phyloP scores from a whole-genome alignment of 1,284 basidiomycete genomes.

The Ustilago lituana region DNA sequence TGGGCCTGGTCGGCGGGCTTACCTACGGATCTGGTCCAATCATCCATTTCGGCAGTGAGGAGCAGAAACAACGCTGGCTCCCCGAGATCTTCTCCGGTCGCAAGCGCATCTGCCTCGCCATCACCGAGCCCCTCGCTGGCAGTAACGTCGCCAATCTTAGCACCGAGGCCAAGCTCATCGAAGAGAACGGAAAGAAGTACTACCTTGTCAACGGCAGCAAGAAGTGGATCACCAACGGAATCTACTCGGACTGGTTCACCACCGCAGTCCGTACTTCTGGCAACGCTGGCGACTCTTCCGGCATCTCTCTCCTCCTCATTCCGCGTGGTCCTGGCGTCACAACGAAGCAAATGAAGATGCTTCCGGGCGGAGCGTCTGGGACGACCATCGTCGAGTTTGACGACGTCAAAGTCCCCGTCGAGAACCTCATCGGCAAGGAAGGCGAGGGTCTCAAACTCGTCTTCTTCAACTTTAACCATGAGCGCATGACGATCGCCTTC shows the following conservation, averaged over 20 bases:
- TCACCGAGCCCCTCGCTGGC: slow-evolving; percentile 64
- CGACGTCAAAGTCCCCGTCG: slow-evolving; percentile 63
- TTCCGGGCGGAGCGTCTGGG: slow-evolving; percentile 61
- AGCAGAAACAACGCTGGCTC: slow-evolving; percentile 50
- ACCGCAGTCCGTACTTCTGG: slow-evolving; percentile 68
- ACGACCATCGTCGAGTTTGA: slow-evolving; percentile 68
- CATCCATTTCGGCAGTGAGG: slow-evolving; percentile 53
- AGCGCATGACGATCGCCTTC: slow-evolving; percentile 53
- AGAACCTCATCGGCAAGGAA: slow-evolving; percentile 66
- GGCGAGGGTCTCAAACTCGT: slow-evolving; percentile 53
- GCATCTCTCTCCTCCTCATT: slow-evolving; percentile 67
- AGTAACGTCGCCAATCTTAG: slow-evolving; percentile 67
- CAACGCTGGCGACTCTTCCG: slow-evolving; percentile 65
- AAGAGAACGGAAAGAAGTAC: slow-evolving; percentile 61
- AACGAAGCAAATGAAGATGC: slow-evolving; percentile 65
- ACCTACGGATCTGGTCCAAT: slow-evolving; percentile 47
- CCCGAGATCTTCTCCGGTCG: slow-evolving; percentile 53
- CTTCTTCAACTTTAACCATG: slow-evolving; percentile 54
- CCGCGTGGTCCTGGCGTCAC: slow-evolving; percentile 50
- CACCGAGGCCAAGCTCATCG: slow-evolving; percentile 58
- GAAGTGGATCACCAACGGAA: slow-evolving; percentile 67
- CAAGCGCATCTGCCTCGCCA: slow-evolving; percentile 59
- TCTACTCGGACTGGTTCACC: slow-evolving; percentile 64
- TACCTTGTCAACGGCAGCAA: slow-evolving; percentile 68
- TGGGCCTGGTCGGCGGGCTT: slow-evolving; percentile 45